Conservation (phyloP, 805 yeast genomes). For the Metschnikowia santaceciliae region DNA sequence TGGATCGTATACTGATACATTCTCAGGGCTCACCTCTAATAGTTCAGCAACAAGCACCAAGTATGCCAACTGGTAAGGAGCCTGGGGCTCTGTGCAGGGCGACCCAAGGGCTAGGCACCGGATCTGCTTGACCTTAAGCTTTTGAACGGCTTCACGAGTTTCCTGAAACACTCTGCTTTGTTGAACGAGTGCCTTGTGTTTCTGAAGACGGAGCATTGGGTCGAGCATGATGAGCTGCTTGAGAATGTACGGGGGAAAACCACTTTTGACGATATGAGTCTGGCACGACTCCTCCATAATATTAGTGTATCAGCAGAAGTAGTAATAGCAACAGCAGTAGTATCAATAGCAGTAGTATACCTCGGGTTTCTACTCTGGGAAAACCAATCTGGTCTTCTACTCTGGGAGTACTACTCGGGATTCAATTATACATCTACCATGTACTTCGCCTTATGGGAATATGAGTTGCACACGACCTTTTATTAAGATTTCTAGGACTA, state of each 20-base stretch:
- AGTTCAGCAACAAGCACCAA: conserved; percentile 38
- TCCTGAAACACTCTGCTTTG: not conserved
- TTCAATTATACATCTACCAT: too few relatives aligned
- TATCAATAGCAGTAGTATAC: too few relatives aligned
- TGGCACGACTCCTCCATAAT: not conserved
- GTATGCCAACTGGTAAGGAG: conserved; percentile 64
- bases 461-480: too few relatives aligned
- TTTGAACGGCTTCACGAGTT: not conserved
- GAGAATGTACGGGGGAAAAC: too few relatives aligned
- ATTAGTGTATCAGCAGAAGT: too few relatives aligned
- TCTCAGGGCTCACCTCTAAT: conserved; percentile 4
- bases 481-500: too few relatives aligned
- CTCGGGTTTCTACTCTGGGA: too few relatives aligned
- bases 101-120: conserved; percentile 74
- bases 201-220: not conserved
- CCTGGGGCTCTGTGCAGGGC: conserved; percentile 53
- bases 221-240: too few relatives aligned
- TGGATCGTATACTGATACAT: conserved; percentile 62
- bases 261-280: not conserved
- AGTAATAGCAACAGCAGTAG: too few relatives aligned
- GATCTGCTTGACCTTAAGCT: conserved; percentile 25
- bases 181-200: not conserved
- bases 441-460: too few relatives aligned
- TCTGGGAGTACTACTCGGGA: too few relatives aligned
- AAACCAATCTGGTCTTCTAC: too few relatives aligned